phyloP scores from a whole-genome alignment of 202 grass and related monocot species.

The Carex arenaria region DNA sequence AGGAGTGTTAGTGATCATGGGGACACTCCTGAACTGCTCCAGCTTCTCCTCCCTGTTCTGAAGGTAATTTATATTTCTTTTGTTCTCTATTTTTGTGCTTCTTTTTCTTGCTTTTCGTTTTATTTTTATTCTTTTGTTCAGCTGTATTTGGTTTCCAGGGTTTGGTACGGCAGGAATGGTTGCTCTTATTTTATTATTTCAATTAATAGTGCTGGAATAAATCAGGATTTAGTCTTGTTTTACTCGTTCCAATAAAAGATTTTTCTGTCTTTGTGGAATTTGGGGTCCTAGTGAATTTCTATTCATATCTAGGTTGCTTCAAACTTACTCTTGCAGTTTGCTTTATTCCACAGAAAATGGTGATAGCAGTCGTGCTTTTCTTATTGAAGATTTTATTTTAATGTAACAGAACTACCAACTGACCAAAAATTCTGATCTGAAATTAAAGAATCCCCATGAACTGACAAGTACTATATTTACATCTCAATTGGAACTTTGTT shows the following conservation, averaged over 20 bases:
- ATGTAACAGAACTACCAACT: neutral
- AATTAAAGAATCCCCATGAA: neutral
- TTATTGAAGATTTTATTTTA: neutral
- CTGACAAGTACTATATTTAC: neutral
- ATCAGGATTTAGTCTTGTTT: neutral
- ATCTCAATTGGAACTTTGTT: neutral
- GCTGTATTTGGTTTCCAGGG: neutral
- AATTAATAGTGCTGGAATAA: neutral
- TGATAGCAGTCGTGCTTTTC: neutral
- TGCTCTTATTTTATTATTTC: neutral
- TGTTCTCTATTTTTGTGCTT: neutral
- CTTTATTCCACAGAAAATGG: neutral
- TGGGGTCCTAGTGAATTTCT: neutral
- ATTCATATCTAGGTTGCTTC: neutral
- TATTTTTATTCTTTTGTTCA: neutral
- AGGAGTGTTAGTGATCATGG: slow-evolving; percentile 92
- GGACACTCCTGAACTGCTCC: slow-evolving; percentile 73
- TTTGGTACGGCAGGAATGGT: neutral
- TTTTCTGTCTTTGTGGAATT: neutral
- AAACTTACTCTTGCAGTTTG: neutral
- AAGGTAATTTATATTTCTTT: slow-evolving; percentile 34
- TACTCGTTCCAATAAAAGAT: neutral
- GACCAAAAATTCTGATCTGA: neutral
- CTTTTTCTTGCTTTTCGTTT: neutral
- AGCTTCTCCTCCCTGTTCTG: slow-evolving; percentile 68